Percentiles rank a stretch among this genome's conserved stretches.
phyloP scores from a whole-genome alignment of 306 rosid genomes.

The Quercus cerris region DNA sequence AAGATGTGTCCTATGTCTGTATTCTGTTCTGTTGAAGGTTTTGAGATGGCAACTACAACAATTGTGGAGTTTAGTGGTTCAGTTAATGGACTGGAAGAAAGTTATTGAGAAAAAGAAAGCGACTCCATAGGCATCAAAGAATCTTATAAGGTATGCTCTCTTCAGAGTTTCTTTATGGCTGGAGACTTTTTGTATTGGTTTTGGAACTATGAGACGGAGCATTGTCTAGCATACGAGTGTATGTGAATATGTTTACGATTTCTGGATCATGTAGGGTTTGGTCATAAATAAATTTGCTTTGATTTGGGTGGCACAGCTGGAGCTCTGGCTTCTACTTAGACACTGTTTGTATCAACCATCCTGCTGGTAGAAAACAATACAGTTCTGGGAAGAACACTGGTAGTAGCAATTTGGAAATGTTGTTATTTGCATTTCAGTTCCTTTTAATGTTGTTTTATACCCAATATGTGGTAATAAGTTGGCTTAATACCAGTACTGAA shows the following conservation, averaged over 20 bases:
- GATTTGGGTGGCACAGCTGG: neutral
- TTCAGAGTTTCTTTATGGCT: neutral
- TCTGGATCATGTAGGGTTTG: neutral
- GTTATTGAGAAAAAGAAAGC: neutral
- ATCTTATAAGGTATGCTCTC: neutral
- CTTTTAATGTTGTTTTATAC: neutral
- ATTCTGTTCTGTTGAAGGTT: neutral
- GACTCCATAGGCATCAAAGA: neutral
- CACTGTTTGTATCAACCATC: slow-evolving; percentile 2
- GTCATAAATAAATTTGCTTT: neutral
- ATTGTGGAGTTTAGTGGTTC: neutral
- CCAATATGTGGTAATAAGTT: neutral
- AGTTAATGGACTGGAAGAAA: neutral
- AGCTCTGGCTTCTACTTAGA: neutral
- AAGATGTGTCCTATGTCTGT: neutral
- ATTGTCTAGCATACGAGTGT: slow-evolving; percentile 9
- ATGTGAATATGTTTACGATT: neutral
- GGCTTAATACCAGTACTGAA: neutral
- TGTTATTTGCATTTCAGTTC: neutral
- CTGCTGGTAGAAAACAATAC: neutral
- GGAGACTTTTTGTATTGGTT: neutral
- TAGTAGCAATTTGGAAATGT: neutral
- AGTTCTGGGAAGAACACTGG: neutral
- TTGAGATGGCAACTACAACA: neutral
- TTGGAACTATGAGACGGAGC: neutral